phyloP scores from a whole-genome alignment of 257 asterid species.

The Galeopsis tetrahit region DNA sequence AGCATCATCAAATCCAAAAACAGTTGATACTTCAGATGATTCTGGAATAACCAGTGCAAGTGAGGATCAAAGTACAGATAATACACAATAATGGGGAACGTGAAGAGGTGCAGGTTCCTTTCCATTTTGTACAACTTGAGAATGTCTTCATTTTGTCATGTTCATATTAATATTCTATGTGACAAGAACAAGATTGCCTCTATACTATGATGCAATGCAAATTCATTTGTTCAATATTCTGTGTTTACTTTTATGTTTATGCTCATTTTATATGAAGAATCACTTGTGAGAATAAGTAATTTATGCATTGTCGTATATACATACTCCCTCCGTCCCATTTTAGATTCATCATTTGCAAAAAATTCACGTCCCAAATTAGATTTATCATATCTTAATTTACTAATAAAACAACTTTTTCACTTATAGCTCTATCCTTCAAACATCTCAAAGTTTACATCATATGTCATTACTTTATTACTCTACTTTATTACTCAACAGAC shows the following conservation, averaged over 20 bases:
- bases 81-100: constrained; percentile 25
- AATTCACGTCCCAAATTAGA: too few relatives aligned
- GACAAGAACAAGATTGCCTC: background rate
- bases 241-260: background rate
- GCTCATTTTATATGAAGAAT: constrained; percentile 1
- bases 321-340: background rate
- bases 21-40: constrained; percentile 35
- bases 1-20: constrained; percentile 36
- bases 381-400: too few relatives aligned
- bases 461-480: too few relatives aligned
- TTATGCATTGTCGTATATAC: background rate
- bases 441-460: too few relatives aligned
- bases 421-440: too few relatives aligned
- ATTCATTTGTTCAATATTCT: constrained; percentile 9
- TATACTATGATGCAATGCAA: constrained; percentile 9
- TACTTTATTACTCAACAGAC: background rate
- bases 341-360: too few relatives aligned
- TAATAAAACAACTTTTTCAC: too few relatives aligned
- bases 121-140: constrained; percentile 24
- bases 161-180: constrained; percentile 8
- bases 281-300: background rate
- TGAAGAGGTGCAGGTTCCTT: constrained; percentile 24
- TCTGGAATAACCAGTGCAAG: constrained; percentile 38
- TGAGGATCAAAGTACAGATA: constrained; percentile 52
- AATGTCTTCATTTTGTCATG: constrained; percentile 7